phyloP scores from a whole-genome alignment of 768 basidiomycete species.

The Podaxis pistillaris region DNA sequence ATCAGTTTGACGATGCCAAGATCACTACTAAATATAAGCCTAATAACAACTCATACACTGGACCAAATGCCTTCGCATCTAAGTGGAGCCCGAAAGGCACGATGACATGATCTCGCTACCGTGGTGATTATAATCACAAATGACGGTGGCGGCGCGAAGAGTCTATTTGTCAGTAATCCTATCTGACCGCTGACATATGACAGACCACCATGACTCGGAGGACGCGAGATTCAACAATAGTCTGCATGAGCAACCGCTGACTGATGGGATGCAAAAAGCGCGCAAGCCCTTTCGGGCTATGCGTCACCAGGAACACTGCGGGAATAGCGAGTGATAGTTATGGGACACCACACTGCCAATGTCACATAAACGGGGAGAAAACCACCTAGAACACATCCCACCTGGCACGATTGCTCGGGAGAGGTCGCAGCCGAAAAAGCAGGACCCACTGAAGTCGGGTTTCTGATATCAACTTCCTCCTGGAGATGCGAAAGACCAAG shows the following conservation, averaged over 20 bases:
- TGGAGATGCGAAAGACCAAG: not conserved
- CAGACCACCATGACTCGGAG: not conserved
- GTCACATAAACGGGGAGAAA: not conserved
- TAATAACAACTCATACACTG: no score
- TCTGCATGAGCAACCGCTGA: not conserved
- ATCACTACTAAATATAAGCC: no score
- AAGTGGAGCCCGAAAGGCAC: not conserved
- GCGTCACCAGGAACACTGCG: not conserved
- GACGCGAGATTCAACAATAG: not conserved
- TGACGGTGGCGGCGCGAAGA: not conserved
- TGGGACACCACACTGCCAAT: not conserved
- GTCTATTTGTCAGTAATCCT: not conserved
- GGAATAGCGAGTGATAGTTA: not conserved
- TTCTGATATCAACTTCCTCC: not conserved
- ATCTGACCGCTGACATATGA: not conserved
- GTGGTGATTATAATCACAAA: not conserved
- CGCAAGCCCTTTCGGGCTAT: not conserved
- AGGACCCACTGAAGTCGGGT: not conserved
- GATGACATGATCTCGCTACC: not conserved
- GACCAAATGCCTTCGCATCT: not conserved
- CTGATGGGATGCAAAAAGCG: not conserved
- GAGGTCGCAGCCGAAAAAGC: no score
- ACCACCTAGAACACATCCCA: no score
- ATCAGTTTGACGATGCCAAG: not conserved
- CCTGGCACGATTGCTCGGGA: no score